A percentile compares a stretch with the other conserved stretches of the same genome.
These are phyloP conservation scores for Moniliella sp. DNA, from an alignment of 1,284 basidiomycete genomes.

Conservation along the genomic window DNA sequence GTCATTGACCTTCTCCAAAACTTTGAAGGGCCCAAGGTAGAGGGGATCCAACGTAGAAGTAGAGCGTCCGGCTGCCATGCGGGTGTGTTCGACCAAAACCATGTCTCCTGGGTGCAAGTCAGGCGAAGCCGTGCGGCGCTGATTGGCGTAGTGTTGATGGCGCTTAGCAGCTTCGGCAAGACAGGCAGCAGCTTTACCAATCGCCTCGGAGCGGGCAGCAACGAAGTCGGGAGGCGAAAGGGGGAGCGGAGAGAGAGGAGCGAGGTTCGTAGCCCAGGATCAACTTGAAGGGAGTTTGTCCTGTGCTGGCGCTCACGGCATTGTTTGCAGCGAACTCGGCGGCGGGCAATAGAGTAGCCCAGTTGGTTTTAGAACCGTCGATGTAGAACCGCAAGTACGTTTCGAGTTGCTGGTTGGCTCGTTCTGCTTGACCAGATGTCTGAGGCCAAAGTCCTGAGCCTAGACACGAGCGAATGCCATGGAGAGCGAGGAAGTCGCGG, in stretches of 20 bases:
- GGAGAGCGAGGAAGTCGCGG: slow-evolving; percentile 11
- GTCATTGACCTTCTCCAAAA: not conserved
- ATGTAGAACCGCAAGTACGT: slow-evolving; percentile 15
- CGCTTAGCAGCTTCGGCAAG: not conserved
- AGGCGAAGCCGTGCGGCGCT: not conserved
- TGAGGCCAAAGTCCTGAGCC: slow-evolving; percentile 33
- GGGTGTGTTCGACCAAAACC: not conserved
- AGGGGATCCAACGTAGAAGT: not conserved
- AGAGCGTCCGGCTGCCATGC: not conserved
- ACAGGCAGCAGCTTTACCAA: not conserved
- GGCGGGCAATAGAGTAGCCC: slow-evolving; percentile 3
- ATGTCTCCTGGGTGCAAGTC: slow-evolving; percentile 1
- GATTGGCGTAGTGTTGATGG: not conserved
- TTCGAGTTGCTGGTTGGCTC: slow-evolving; percentile 36
- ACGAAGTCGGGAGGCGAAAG: not conserved
- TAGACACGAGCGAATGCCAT: slow-evolving; percentile 9
- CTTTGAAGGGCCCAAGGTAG: slow-evolving; percentile 2
- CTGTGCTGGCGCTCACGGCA: not conserved
- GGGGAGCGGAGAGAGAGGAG: slow-evolving; percentile 1
- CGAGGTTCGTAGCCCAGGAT: slow-evolving; percentile 1
- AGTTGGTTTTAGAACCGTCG: slow-evolving; percentile 6
- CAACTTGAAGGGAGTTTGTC: not conserved
- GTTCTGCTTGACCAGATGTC: slow-evolving; percentile 38
- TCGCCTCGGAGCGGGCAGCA: not conserved
- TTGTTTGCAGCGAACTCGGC: slow-evolving; percentile 3